These are phyloP conservation scores for Lepidopterella palustris DNA, from an alignment of 495 filamentous ascomycete genomes.

Conservation along the genomic window DNA sequence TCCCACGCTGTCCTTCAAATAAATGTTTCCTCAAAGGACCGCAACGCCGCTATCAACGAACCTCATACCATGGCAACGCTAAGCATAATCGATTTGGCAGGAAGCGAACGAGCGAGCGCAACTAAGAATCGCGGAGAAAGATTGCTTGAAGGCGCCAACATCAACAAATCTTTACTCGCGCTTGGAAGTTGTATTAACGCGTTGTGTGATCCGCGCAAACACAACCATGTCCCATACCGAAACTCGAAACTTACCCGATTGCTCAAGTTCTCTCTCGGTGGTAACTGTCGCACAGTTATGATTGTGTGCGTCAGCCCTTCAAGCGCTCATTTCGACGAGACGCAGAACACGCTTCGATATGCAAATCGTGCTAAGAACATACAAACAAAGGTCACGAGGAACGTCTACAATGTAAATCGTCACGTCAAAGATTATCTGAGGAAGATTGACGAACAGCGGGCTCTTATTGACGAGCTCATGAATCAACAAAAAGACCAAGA, in stretches of 20 bases:
- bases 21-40: conserved; percentile 87
- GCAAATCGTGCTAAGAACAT: conserved; percentile 99
- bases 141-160: conserved; percentile 91
- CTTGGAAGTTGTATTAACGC: conserved; percentile 98
- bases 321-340: conserved; percentile 96
- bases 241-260: conserved; percentile 96
- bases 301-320: conserved; percentile 98
- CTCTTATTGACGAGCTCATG: conserved; percentile 87
- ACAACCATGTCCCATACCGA: conserved; percentile 91
- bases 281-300: conserved; percentile 99
- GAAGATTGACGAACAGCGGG: conserved; percentile 96
- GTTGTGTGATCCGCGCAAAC: conserved; percentile 87
- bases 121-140: conserved; percentile 95
- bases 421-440: conserved; percentile 98
- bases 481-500: conserved; percentile 89
- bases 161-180: conserved; percentile 95
- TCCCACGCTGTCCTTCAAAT: conserved; percentile 99
- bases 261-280: conserved; percentile 93
- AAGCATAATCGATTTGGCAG: conserved; percentile 95
- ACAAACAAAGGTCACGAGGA: conserved; percentile 96
- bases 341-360: conserved; percentile 95
- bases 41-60: conserved; percentile 88
- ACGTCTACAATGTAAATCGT: conserved; percentile 98
- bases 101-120: conserved; percentile 91
- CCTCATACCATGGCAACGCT: conserved; percentile 96